Conservation (phyloP, 2,329 filamentous ascomycete species). For the Trichoderma sp. region DNA sequence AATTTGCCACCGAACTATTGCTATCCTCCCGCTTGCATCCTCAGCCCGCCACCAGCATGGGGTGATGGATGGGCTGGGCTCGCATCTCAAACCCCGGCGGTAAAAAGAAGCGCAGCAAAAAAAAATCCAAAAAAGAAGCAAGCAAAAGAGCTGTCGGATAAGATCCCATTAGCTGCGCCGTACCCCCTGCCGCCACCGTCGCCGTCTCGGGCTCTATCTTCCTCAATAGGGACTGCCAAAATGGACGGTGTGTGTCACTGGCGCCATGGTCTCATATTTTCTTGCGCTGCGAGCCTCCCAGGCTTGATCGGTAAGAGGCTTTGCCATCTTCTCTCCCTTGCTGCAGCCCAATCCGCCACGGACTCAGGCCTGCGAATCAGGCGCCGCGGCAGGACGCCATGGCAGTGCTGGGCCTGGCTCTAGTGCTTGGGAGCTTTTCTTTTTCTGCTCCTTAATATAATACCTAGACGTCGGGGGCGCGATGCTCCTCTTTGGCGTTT, state of each 20-base stretch:
- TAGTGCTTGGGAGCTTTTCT: conserved; percentile 1
- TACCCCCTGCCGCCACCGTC: neutral
- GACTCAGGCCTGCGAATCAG: conserved; percentile 9
- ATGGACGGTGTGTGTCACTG: conserved; percentile 19
- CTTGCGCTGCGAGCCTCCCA: neutral
- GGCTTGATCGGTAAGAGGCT: neutral
- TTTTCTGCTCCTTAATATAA: neutral
- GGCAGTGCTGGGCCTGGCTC: neutral
- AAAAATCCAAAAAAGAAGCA: neutral
- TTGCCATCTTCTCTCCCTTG: conserved; percentile 10
- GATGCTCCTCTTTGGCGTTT: conserved; percentile 6
- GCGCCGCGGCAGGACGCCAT: conserved; percentile 7
- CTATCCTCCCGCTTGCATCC: neutral
- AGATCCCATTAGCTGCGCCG: conserved; percentile 1
- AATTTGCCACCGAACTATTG: conserved; percentile 17
- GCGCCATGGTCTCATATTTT: neutral
- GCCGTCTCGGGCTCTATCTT: neutral
- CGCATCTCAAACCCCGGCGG: neutral
- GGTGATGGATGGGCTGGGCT: conserved; percentile 1
- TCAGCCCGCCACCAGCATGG: neutral
- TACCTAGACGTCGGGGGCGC: conserved; percentile 11
- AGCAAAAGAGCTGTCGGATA: conserved; percentile 17
- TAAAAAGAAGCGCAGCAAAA: neutral
- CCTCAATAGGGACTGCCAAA: neutral
- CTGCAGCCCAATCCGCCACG: conserved; percentile 10